Evolutionary conservation across 495 filamentous ascomycete genomes (phyloP).

Genomic region (Letharia columbiana): DNA sequence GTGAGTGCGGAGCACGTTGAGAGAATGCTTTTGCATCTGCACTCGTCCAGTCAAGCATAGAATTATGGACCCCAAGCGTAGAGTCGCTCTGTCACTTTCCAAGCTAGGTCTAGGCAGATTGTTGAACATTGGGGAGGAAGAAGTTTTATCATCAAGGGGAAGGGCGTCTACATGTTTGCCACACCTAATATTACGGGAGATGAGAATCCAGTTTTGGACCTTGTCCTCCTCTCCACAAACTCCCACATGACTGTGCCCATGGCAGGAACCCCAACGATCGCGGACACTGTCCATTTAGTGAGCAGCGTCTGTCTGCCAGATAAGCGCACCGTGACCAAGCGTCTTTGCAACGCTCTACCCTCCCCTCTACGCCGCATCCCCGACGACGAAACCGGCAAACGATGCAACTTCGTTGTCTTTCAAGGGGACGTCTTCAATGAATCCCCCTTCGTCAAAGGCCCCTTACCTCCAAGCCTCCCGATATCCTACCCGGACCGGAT

Average conservation of each 20-base stretch:
- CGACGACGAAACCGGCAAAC: slow-evolving; percentile 36
- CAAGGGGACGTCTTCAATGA: slow-evolving; percentile 27
- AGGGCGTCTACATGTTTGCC: no score
- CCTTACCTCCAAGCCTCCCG: slow-evolving; percentile 10
- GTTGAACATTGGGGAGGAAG: no score
- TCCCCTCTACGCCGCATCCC: slow-evolving; percentile 31
- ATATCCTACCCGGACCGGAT: background rate
- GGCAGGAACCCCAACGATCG: background rate
- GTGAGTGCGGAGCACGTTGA: no score
- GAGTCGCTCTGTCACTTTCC: no score
- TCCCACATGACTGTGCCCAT: background rate
- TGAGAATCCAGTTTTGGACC: no score
- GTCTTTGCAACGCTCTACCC: slow-evolving; percentile 22
- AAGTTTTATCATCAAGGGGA: no score
- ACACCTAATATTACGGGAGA: no score
- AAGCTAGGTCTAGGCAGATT: no score
- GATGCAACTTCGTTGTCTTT: slow-evolving; percentile 31
- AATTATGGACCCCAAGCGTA: no score
- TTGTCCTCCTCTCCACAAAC: no score
- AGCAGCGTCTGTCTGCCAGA: slow-evolving; percentile 31
- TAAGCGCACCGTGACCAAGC: slow-evolving; percentile 23
- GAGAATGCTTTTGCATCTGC: no score
- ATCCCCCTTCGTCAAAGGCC: slow-evolving; percentile 2
- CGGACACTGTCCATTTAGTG: slow-evolving; percentile 21
- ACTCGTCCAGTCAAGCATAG: no score